Base-by-base conservation (phyloP, 1,139 yeast species). In the Meyerozyma athensensis region DNA sequence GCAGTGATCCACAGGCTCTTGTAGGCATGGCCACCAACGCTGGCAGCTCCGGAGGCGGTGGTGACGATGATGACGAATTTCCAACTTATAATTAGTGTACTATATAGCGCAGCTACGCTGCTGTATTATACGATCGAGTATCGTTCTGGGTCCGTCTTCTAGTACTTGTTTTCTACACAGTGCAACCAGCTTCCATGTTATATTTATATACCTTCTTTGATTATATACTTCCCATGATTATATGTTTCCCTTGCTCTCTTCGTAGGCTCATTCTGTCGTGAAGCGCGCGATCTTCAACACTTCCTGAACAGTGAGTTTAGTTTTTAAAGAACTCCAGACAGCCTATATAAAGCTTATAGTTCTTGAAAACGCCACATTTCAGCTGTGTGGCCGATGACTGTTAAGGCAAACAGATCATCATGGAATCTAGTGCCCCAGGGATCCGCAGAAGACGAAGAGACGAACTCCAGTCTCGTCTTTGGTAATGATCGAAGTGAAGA, bases 381-480 rank as follows among this genome's bases (percentile, higher is more conserved):
- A n/a, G 8, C 9, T 35, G 30, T 36, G 39, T 32, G 36, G 35
- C 20, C n/a, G 16, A 30, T 33, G 32, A 26, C 30, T 24, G 23
- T 26, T 12, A 14, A 16, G 26, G 12, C 13, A 13, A 24, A 30
- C 34, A 35, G 23, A 26, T 35, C 28, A 12, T 30, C 20, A 19
- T 26, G 32, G 34, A 21, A 26, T 19, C 19, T 19, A 20, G 19
- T 21, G 24, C 26, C 34, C 13, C 33, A 39, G 17, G 30, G 21
- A 33, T 23, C 36, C 12, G 14, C 20, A 21, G 26, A 33, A 24
- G 19, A 35, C 10, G 24, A 31, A 19, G 53, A 47, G 26, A 38
- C 37, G 39, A 47, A 53, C 32, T 44, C 44, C 37, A 56, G 60
- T 38, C 43, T 58, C 35, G 50, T 55, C 7, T 58, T 58, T 43